phyloP scores from a whole-genome alignment of 2,329 filamentous ascomycete genomes.

The Ceratocystis albifundus region DNA sequence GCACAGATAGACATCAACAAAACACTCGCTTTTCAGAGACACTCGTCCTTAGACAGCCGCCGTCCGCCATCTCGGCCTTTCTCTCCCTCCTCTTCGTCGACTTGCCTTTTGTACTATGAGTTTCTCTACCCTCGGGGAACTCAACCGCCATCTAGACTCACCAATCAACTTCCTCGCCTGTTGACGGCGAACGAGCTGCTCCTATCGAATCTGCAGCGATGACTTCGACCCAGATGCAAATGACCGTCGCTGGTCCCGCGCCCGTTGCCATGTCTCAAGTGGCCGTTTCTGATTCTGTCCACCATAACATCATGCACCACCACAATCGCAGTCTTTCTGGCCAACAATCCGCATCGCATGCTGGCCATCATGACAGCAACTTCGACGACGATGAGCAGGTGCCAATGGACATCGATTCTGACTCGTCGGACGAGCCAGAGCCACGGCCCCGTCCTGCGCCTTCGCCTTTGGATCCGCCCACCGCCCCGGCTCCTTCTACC shows the following conservation, averaged over 20 bases:
- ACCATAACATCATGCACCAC: conserved; percentile 1
- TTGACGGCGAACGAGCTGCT: conserved; percentile 22
- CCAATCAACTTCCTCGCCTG: background rate
- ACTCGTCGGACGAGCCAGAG: conserved; percentile 10
- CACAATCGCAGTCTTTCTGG: background rate
- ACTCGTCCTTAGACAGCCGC: no score
- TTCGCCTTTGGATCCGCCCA: background rate
- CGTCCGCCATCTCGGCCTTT: no score
- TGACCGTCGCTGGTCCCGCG: conserved; percentile 21
- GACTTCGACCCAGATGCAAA: conserved; percentile 23
- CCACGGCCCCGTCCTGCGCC: background rate
- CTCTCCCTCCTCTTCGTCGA: background rate
- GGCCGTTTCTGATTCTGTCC: conserved; percentile 13
- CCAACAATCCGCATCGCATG: background rate
- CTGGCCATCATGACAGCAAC: conserved; percentile 1
- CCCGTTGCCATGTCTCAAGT: conserved; percentile 18
- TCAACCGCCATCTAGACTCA: conserved; percentile 11
- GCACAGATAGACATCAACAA: no score
- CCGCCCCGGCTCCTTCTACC: background rate
- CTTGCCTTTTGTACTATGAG: conserved; percentile 11
- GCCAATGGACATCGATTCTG: conserved; percentile 20
- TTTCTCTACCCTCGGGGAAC: conserved; percentile 16
- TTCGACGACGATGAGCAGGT: conserved; percentile 17
- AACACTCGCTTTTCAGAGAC: no score
- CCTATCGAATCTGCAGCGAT: conserved; percentile 18